Conservation (phyloP, 371 early-diverging fungal species). For the Massospora cicadina region DNA sequence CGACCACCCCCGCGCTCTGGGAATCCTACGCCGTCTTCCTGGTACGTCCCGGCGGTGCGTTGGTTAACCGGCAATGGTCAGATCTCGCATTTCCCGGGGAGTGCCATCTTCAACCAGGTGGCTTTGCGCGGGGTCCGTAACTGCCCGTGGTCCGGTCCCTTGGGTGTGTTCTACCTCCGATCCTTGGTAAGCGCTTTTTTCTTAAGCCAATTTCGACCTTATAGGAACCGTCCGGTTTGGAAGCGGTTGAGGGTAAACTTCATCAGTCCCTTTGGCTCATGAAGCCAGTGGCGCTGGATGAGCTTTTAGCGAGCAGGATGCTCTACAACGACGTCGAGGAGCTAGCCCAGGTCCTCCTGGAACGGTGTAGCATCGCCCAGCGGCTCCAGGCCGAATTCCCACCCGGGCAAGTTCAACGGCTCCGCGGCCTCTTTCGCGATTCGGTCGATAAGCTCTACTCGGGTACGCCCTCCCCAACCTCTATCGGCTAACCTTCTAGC, state of each 20-base stretch:
- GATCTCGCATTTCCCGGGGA: background rate
- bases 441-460: background rate
- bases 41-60: background rate
- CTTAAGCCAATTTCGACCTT: background rate
- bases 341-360: background rate
- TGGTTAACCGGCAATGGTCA: background rate
- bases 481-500: background rate
- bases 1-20: background rate
- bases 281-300: background rate
- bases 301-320: background rate
- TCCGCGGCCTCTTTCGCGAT: background rate
- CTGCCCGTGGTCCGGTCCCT: slow-evolving; percentile 7
- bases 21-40: background rate
- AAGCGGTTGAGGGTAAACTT: background rate
- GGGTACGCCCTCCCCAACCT: background rate
- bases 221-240: background rate
- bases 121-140: background rate
- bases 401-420: background rate
- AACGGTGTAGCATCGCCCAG: background rate
- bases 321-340: background rate
- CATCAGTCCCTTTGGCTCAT: background rate
- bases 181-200: background rate
- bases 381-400: background rate
- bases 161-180: background rate
- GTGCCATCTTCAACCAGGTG: background rate